Percentiles rank a stretch among this genome's conserved stretches.
Evolutionary conservation across 2,329 filamentous ascomycete genomes (phyloP).

Genomic region (Huntiella decipiens): DNA sequence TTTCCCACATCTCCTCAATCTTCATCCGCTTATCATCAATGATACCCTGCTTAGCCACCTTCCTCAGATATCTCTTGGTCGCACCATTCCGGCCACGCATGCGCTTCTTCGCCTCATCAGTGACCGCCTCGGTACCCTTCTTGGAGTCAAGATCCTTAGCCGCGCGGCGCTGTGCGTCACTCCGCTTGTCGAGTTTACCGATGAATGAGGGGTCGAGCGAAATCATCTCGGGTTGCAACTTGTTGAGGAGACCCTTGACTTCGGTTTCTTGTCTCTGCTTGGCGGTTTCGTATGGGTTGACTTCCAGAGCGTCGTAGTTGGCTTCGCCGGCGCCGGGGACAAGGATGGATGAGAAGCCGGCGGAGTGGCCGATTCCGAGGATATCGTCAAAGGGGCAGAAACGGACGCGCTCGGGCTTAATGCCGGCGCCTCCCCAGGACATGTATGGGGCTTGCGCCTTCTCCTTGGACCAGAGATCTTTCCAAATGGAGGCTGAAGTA

Average conservation of each 20-base stretch:
- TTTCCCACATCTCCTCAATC: slow-evolving; percentile 64
- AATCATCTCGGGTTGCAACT: slow-evolving; percentile 94
- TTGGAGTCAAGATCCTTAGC: slow-evolving; percentile 66
- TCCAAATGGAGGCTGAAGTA: slow-evolving; percentile 78
- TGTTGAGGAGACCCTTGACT: slow-evolving; percentile 78
- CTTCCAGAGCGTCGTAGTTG: slow-evolving; percentile 85
- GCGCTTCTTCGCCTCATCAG: slow-evolving; percentile 50
- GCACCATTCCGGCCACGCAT: slow-evolving; percentile 80
- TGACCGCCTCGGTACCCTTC: slow-evolving; percentile 26
- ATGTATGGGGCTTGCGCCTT: slow-evolving; percentile 83
- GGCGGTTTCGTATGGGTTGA: slow-evolving; percentile 84
- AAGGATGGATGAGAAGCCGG: slow-evolving; percentile 76
- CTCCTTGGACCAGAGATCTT: slow-evolving; percentile 65
- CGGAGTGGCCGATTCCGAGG: slow-evolving; percentile 64
- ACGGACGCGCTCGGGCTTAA: slow-evolving; percentile 56
- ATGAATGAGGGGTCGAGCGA: slow-evolving; percentile 82
- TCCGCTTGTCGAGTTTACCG: slow-evolving; percentile 67
- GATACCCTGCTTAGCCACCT: slow-evolving; percentile 82
- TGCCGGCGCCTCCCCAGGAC: slow-evolving; percentile 75
- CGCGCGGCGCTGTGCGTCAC: slow-evolving; percentile 54
- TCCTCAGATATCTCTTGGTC: slow-evolving; percentile 70
- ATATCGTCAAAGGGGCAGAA: slow-evolving; percentile 97
- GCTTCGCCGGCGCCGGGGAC: slow-evolving; percentile 90
- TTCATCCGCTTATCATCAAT: slow-evolving; percentile 87
- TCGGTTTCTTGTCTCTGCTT: slow-evolving; percentile 88